Evolutionary conservation across 805 yeast species (phyloP), one percentile per base, ranked within the genome.

Genomic region (Blastobotrys parvus): DNA sequence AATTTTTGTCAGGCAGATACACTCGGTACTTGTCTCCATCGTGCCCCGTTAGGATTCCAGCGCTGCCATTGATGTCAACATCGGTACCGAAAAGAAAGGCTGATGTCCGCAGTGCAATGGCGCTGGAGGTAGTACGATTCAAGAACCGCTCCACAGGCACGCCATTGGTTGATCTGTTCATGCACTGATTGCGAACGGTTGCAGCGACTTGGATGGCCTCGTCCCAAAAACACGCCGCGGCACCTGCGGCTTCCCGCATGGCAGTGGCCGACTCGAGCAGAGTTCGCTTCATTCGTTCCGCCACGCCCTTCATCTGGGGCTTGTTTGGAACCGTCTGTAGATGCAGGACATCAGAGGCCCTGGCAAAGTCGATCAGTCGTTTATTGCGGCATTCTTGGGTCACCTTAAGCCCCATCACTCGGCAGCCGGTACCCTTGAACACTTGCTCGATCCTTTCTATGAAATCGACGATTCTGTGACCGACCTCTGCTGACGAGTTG

Each of bases 241-340:
- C 35, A 6, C 21, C 35, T 3, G 21, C 21, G 8, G 10, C 19
- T 16, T 13, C 13, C 8, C 35, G 19, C 35, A 32, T 32, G 11
- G 35, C 35, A 15, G 35, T 32, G 5, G 35, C 19, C 4, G 35
- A 4, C 21, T 32, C 35, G 20, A 32, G 10, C 8, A 32, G 11
- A 32, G 20, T 16, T 6, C 35, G 19, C 35, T 32, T 32, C 19
- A 32, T 17, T 6, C 35, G 35, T 17, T 32, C 35, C 13, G 35
- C 35, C 4, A 32, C 35, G 13, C 35, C 35, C 20, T 32, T 32
- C 35, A 32, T 32, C 13, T 8, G 35, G 4, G 35, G 35, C 11
- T 32, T 32, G 35, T 32, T 32, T 6, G 35, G 35, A n/a, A 32
- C 35, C 10, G 35, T 32, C 35, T 32, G 35, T 15, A 32, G 21